A percentile compares a stretch with the other conserved stretches of the same genome.
Conservation (phyloP, 352 stramenopile species). For the Thraustochytrium sp. region DNA sequence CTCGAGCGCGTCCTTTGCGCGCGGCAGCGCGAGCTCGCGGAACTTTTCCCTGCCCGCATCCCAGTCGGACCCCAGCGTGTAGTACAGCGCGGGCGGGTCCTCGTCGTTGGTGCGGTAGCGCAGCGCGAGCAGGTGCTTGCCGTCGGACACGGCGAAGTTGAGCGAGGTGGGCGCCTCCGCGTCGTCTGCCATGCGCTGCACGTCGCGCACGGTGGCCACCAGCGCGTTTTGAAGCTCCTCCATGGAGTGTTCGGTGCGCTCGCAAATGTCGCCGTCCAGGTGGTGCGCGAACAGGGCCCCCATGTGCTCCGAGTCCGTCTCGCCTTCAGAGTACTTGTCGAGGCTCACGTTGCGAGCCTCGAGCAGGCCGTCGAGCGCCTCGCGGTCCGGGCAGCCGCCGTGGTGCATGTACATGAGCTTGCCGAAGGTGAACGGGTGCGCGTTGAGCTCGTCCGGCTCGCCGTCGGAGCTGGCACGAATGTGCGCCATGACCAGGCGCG, state of each 20-base stretch:
- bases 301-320: constrained; percentile 13
- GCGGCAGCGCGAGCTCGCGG: not conserved
- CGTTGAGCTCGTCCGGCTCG: not conserved
- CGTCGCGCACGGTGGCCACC: not conserved
- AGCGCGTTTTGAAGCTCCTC: not conserved
- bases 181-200: not conserved
- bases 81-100: constrained; percentile 25
- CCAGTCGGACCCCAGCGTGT: not conserved
- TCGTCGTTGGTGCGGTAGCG: constrained; percentile 24
- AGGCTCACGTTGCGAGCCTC: not conserved
- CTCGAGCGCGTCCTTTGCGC: not conserved
- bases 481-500: not conserved
- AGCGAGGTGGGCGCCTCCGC: not conserved
- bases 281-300: not conserved
- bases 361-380: not conserved
- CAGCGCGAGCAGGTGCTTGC: not conserved
- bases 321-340: not conserved
- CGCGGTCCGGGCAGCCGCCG: not conserved
- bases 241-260: not conserved
- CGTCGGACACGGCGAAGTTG: constrained; percentile 30
- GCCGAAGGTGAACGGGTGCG: not conserved
- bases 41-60: not conserved
- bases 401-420: constrained; percentile 28
- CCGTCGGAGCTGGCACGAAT: constrained; percentile 5
- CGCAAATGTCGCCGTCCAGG: not conserved